Evolutionary conservation across 345 rosid species (phyloP).

Genomic region (Lenwebbia sp.): DNA sequence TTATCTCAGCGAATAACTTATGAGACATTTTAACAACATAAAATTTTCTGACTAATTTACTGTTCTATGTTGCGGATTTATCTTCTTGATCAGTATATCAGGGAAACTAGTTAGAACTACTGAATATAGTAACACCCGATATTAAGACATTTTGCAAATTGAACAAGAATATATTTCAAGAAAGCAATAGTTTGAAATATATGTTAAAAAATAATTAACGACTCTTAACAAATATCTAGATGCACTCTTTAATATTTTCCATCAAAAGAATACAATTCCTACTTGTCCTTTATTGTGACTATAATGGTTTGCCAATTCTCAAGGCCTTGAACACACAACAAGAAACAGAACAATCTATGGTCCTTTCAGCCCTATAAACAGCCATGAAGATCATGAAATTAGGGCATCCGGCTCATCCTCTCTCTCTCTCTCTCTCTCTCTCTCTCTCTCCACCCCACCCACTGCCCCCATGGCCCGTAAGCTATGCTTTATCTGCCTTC

Average conservation of each 20-base stretch:
- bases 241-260: not conserved
- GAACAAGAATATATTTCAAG: no score
- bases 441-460: not conserved
- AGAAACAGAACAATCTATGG: not conserved
- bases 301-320: not conserved
- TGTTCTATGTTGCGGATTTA: not conserved
- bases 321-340: not conserved
- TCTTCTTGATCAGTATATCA: not conserved
- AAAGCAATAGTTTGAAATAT: no score
- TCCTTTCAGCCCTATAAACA: not conserved
- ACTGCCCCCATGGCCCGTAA: not conserved
- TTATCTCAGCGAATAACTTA: no score
- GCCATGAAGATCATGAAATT: not conserved
- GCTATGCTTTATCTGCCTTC: not conserved
- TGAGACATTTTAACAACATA: not conserved
- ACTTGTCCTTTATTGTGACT: not conserved
- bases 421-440: no score
- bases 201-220: not conserved
- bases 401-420: not conserved
- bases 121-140: no score
- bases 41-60: not conserved
- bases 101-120: no score
- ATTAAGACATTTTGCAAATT: no score
- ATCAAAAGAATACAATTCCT: not conserved
- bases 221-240: not conserved